phyloP scores from a whole-genome alignment of 1,139 yeast species.

The Wickerhamomyces sp. region DNA sequence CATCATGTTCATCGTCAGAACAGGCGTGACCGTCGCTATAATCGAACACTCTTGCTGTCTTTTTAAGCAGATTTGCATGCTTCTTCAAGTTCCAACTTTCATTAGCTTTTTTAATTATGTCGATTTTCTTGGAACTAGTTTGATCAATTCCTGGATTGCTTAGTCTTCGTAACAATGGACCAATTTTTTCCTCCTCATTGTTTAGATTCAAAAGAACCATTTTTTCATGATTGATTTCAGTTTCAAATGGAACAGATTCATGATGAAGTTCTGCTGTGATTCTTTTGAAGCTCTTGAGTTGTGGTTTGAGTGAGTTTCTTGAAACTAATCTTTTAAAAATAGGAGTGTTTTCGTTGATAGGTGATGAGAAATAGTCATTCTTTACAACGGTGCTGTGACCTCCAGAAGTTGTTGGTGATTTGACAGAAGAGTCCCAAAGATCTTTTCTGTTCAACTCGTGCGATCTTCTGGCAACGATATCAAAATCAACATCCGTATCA shows the following conservation, averaged over 20 bases:
- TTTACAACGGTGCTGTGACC: constrained; percentile 3
- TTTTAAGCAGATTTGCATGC: constrained; percentile 5
- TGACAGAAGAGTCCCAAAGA: constrained; percentile 9
- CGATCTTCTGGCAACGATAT: constrained; percentile 9
- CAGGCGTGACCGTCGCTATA: too few species aligned
- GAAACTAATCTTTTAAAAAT: constrained; percentile 21
- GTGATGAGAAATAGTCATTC: constrained; percentile 12
- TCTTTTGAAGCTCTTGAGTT: constrained; percentile 20
- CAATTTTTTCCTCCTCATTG: background rate
- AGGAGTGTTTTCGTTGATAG: constrained; percentile 18
- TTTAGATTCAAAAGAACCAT: constrained; percentile 17
- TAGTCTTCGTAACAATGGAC: too few species aligned
- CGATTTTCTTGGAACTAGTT: constrained; percentile 17
- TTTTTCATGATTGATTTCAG: constrained; percentile 22
- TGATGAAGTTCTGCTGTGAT: constrained; percentile 18
- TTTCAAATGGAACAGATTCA: constrained; percentile 20
- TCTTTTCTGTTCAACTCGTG: constrained; percentile 12
- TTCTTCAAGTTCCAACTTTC: constrained; percentile 23
- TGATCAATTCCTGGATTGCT: too few species aligned
- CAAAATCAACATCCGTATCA: constrained; percentile 10
- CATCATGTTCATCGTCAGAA: too few species aligned
- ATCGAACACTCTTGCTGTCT: background rate
- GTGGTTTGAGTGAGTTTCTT: constrained; percentile 21
- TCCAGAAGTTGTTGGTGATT: constrained; percentile 14
- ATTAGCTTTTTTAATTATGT: constrained; percentile 21